Conservation (phyloP, 257 asterid genomes). For the Solanum microdontum region DNA sequence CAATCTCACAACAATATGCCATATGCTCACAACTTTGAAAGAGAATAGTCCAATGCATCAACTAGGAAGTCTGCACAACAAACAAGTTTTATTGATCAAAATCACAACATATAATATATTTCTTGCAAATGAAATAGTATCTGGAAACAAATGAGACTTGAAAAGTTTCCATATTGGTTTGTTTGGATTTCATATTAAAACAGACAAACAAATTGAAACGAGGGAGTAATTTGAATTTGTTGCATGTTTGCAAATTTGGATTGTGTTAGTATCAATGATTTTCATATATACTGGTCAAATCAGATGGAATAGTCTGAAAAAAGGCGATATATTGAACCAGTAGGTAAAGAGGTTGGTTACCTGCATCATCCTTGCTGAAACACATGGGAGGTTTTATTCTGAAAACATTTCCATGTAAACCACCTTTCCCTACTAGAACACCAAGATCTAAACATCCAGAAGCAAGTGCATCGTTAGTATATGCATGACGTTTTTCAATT, state of each 20-base stretch:
- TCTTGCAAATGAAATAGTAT: background rate
- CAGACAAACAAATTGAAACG: background rate
- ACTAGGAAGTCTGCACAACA: constrained; percentile 70
- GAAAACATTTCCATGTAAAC: constrained; percentile 87
- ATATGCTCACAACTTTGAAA: constrained; percentile 56
- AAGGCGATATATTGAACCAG: background rate
- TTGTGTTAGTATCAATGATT: background rate
- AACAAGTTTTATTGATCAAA: background rate
- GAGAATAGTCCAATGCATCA: constrained; percentile 70
- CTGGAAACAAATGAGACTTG: background rate
- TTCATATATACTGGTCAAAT: background rate
- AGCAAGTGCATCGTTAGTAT: background rate
- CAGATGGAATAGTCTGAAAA: background rate
- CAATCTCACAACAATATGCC: background rate
- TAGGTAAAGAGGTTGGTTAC: constrained; percentile 26
- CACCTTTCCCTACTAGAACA: constrained; percentile 89
- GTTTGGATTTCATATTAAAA: background rate
- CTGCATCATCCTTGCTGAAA: constrained; percentile 80
- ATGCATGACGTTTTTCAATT: background rate
- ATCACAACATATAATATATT: background rate
- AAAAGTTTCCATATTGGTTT: background rate
- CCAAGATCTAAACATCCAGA: constrained; percentile 56
- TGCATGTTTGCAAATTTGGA: background rate
- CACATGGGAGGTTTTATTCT: constrained; percentile 99
- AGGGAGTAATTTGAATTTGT: background rate